These are phyloP conservation scores for Polyplosphaeria fusca DNA, from an alignment of 495 filamentous ascomycete species.

Conservation along the genomic window DNA sequence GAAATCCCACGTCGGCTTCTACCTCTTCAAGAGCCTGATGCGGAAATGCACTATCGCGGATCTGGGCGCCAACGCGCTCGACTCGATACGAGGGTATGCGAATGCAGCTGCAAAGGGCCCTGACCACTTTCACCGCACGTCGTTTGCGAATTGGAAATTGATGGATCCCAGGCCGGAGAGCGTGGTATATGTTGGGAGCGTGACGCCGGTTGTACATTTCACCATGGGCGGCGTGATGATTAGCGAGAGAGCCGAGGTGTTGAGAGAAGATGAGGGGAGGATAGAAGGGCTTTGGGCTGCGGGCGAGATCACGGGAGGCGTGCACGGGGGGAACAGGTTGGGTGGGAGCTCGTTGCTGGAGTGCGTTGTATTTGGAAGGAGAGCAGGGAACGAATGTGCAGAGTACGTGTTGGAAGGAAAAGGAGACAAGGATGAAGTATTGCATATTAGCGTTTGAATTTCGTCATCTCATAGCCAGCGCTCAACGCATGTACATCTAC, in stretches of 20 bases:
- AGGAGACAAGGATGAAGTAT: too few species aligned
- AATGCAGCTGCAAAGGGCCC: conserved; percentile 38
- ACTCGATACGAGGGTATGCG: conserved; percentile 50
- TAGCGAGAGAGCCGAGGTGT: conserved; percentile 45
- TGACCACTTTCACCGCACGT: conserved; percentile 46
- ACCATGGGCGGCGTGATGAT: conserved; percentile 57
- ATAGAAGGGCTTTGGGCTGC: conserved; percentile 53
- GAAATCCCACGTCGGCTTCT: conserved; percentile 56
- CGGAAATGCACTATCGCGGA: conserved; percentile 50
- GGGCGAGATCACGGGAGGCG: conserved; percentile 55
- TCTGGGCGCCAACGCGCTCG: conserved; percentile 42
- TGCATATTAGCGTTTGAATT: too few species aligned
- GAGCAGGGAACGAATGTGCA: conserved; percentile 43
- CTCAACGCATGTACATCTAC: too few species aligned
- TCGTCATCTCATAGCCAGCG: too few species aligned
- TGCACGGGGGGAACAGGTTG: conserved; percentile 55
- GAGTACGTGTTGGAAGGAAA: too few species aligned
- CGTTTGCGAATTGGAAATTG: conserved; percentile 57
- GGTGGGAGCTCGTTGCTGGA: conserved; percentile 54
- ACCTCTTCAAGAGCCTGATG: conserved; percentile 56
- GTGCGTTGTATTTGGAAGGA: conserved; percentile 59
- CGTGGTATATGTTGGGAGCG: conserved; percentile 52
- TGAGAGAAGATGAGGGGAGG: conserved; percentile 37
- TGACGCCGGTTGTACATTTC: conserved; percentile 61
- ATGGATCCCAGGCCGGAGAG: conserved; percentile 45